Conservation (phyloP, 352 stramenopile species). For the Phytopythium helicoides region DNA sequence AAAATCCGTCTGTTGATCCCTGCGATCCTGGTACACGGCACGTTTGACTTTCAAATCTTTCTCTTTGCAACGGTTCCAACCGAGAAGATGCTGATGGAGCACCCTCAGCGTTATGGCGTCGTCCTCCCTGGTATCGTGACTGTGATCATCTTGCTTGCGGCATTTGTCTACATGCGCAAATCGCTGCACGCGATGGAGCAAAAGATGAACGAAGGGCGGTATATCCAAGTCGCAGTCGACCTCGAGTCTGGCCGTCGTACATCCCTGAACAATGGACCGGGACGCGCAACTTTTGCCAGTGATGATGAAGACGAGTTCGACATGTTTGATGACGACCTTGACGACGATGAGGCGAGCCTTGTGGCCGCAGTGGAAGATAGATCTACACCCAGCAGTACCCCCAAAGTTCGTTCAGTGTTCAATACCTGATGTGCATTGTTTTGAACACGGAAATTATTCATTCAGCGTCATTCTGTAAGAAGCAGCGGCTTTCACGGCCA, state of each 20-base stretch:
- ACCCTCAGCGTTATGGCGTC: conserved; percentile 36
- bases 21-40: conserved; percentile 52
- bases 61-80: conserved; percentile 41
- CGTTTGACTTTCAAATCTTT: conserved; percentile 63
- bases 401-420: conserved; percentile 38
- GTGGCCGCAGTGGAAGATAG: not conserved
- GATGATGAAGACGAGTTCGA: conserved; percentile 32
- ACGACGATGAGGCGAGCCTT: conserved; percentile 7
- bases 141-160: conserved; percentile 21
- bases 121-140: conserved; percentile 29
- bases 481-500: too few relatives aligned
- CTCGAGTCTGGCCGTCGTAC: conserved; percentile 30
- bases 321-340: conserved; percentile 6
- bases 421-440: conserved; percentile 17
- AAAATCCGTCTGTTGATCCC: conserved; percentile 38
- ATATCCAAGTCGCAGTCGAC: conserved; percentile 51
- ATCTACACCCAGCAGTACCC: conserved; percentile 7
- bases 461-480: too few relatives aligned
- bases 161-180: conserved; percentile 30
- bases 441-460: too few relatives aligned
- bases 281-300: conserved; percentile 26
- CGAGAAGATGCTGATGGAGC: conserved; percentile 18
- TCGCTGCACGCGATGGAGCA: conserved; percentile 37
- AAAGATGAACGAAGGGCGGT: conserved; percentile 41
- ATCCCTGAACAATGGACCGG: conserved; percentile 19